Evolutionary conservation across 1,284 basidiomycete species (phyloP), one percentile per base, ranked within the genome.

Genomic region (Heterobasidion occidentale): DNA sequence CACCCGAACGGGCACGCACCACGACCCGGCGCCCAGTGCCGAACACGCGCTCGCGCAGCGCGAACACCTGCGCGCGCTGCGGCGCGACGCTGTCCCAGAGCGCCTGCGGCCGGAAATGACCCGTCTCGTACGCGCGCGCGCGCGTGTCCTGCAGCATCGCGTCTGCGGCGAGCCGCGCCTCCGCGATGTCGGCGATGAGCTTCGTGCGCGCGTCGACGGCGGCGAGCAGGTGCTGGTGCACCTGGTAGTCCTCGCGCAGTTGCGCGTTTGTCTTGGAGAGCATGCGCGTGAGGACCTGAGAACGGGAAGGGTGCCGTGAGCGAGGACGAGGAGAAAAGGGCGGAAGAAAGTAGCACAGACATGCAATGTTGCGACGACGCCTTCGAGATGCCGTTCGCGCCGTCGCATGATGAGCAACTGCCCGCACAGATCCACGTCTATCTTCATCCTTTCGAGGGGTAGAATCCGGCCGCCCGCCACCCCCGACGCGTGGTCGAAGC

Each of bases 401-500:
- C 88, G 72, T 38, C 70, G 71, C 80, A 89, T 82, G 59, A 86
- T 77, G 34, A 90, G 72, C 51, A 86, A 67, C 64, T 90, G 84
- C 2, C 84, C 86, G 63, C 83, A 83, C n/a, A 90, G 73, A 61
- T 86, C 87, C 42, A 90, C 87, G 63, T 90, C 88, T 50, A 88
- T 81, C 53, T 77, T 78, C 85, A 90, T 85, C 62, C 77, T 74
- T 52, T 89, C 84, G 12, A 76, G 59, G 6, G 77, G 75, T 34
- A 88, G 66, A 9, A 83, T 70, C 33, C 72, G 72, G 52, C 76
- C 66, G 47, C 70, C 70, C 46, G 67, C 70, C 59, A 81, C 71
- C 15, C 76, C 75, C 20, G 69, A 63, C 1, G 80, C 63, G 66
- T 84, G 83, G 59, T 85, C 81, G 61, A 84, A 86, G 61, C 84